Conservation (phyloP, 2,329 filamentous ascomycete genomes). For the Fusarium sublunatum region DNA sequence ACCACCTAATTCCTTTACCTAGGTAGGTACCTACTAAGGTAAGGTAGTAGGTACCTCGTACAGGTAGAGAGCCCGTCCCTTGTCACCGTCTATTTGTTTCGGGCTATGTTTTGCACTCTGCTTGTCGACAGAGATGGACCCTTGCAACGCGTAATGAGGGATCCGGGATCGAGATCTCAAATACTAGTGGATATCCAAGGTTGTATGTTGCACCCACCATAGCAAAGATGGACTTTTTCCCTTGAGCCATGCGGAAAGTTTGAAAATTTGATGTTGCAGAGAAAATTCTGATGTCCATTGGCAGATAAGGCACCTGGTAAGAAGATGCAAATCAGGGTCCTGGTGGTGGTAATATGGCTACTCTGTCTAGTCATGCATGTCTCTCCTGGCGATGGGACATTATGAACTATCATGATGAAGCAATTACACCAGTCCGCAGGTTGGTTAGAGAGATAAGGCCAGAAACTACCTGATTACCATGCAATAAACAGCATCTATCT, state of each 20-base stretch:
- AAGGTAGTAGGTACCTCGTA: not conserved
- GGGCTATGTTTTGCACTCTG: not conserved
- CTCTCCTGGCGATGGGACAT: too few relatives aligned
- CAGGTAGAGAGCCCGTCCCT: slow-evolving; percentile 14
- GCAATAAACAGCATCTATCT: too few relatives aligned
- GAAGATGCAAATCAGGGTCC: slow-evolving; percentile 22
- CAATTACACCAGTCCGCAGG: too few relatives aligned
- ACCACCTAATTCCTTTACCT: not conserved
- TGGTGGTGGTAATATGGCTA: too few relatives aligned
- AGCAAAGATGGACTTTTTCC: slow-evolving; percentile 20
- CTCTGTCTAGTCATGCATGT: too few relatives aligned
- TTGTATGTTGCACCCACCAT: slow-evolving; percentile 18
- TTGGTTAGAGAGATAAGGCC: too few relatives aligned
- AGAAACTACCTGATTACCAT: too few relatives aligned
- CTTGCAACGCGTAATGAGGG: slow-evolving; percentile 23
- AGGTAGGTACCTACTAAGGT: too few relatives aligned
- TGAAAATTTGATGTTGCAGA: slow-evolving; percentile 15
- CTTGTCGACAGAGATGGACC: slow-evolving; percentile 1
- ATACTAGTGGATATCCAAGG: slow-evolving; percentile 23
- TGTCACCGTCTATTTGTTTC: slow-evolving; percentile 17
- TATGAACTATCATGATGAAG: too few relatives aligned
- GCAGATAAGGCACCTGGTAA: not conserved
- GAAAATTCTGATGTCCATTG: not conserved
- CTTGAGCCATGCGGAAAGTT: slow-evolving; percentile 16
- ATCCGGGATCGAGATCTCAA: slow-evolving; percentile 36